Conservation (phyloP, 345 rosid species). For the Syzygium grande region DNA sequence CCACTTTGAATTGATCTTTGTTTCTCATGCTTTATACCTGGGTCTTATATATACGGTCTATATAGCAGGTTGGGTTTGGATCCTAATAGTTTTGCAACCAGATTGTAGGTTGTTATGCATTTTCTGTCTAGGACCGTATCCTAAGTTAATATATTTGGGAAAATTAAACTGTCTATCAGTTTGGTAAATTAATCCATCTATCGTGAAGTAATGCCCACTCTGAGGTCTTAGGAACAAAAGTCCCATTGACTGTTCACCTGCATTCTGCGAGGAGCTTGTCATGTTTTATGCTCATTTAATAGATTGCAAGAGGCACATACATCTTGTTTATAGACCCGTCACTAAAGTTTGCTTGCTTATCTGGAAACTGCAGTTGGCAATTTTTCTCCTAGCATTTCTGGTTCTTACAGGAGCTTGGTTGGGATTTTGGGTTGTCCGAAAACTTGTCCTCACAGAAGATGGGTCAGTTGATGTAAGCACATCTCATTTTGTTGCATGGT, state of each 20-base stretch:
- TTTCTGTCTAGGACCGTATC: not conserved
- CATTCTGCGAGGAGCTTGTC: not conserved
- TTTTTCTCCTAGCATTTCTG: slow-evolving; percentile 64
- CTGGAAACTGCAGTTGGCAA: slow-evolving; percentile 42
- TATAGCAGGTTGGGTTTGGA: not conserved
- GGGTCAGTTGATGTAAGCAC: slow-evolving; percentile 75
- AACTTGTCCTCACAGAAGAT: slow-evolving; percentile 75
- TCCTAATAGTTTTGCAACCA: not conserved
- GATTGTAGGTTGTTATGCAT: not conserved
- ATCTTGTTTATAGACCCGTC: not conserved
- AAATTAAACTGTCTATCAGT: not conserved
- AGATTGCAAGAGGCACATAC: not conserved
- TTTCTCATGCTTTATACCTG: not conserved
- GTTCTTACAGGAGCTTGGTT: slow-evolving; percentile 86
- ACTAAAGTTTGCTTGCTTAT: not conserved
- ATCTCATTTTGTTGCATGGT: slow-evolving; percentile 70
- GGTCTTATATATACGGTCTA: not conserved
- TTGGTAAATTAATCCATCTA: not conserved
- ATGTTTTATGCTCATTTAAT: not conserved
- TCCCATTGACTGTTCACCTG: not conserved
- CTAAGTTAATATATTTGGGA: not conserved
- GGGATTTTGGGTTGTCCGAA: slow-evolving; percentile 90
- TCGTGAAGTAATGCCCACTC: not conserved
- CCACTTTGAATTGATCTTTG: not conserved
- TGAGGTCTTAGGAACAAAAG: not conserved